Base-by-base conservation (phyloP, 2,329 filamentous ascomycete genomes). In the Aspergillus carbonarius region DNA sequence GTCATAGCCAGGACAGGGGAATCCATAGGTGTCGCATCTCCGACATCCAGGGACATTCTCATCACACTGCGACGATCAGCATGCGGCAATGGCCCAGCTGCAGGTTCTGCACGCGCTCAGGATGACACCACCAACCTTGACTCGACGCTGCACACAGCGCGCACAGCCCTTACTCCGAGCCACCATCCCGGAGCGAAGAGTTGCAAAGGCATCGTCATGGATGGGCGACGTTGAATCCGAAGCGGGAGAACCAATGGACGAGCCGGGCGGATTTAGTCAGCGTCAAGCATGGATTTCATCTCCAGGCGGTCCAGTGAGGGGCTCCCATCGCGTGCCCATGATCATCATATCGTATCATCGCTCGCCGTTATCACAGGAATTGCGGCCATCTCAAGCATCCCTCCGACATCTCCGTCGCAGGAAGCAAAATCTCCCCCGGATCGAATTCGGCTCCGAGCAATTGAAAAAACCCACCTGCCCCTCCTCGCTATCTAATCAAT, bases 1-100 rank as follows among this genome's bases (percentile, higher is more conserved):
- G 12, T 68, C 66, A 58, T 75, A 75, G 15, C 73, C 73, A 10
- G 72, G 72, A 49, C 73, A 75, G 17, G 66, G 63, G 46, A 61
- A 63, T 0, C 73, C 72, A 23, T 74, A 70, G 35, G 63, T 73
- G 34, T 71, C 69, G 55, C 73, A 75, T 61, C 66, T 70, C 39
- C 60, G 61, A 57, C 73, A 75, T 1, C 65, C 67, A 42, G 73
- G 70, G 15, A 64, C 48, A 54, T 65, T 65, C 63, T 73, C 69
- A 53, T 75, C 73, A 55, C 73, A 76, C 73, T 75, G 54, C 53
- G 15, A 48, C 10, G n/a, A 23, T 62, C 18, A 60, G 50, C 46
- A 23, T 47, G 52, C 30, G 15, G 39, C n/a, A 39, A 15, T 9
- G 27, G 6, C 37, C 9, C 23, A 23, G 23, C 23, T 23, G 23